Evolutionary conservation across 495 filamentous ascomycete species (phyloP), one percentile per base, ranked within the genome.

Genomic region (Penicillium samsonianum): DNA sequence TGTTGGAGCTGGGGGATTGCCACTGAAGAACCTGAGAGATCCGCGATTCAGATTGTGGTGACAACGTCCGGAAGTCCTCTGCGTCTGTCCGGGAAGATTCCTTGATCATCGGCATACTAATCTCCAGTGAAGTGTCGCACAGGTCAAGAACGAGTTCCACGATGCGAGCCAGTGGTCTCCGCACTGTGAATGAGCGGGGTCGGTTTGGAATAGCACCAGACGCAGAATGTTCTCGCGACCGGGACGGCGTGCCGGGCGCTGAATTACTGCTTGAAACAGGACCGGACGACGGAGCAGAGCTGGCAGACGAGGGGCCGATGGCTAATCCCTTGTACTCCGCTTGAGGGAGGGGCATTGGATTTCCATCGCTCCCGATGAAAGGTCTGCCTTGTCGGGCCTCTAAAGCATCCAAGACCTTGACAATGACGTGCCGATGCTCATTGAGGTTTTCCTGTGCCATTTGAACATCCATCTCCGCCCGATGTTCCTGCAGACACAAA

Each of bases 391-490:
- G 84, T 45, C 91, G 86, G 31, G 90, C 85, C 71, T 98, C 94
- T 20, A 98, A 78, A 30, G 89, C 90, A 72, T 98, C 95, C 20
- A 98, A 79, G 20, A 98, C 90, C 69, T 88, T 96, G 65, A 98
- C 95, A 67, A 98, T 96, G n/a, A 88, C 81, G 71, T 93, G 91
- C 5, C 94, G 88, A 71, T 98, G 94, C 68, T 98, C 92, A n/a
- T 84, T 88, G 40, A 98, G 79, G 60, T 83, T 89, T 65, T 98
- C 94, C 67, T 98, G 94, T 28, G 91, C 86, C 72, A 97, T 84
- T 65, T 97, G 92, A 11, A 98, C 92, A 55, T 97, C 93, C 88
- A 96, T 93, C 70, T 98, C 94, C 1, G 95, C 93, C 44, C 88
- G 86, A 70, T 98, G 94, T 68, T 98, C 94, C 69, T 97, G 91